phyloP scores from a whole-genome alignment of 148 eudicot genomes.

The Talinum fruticosum region DNA sequence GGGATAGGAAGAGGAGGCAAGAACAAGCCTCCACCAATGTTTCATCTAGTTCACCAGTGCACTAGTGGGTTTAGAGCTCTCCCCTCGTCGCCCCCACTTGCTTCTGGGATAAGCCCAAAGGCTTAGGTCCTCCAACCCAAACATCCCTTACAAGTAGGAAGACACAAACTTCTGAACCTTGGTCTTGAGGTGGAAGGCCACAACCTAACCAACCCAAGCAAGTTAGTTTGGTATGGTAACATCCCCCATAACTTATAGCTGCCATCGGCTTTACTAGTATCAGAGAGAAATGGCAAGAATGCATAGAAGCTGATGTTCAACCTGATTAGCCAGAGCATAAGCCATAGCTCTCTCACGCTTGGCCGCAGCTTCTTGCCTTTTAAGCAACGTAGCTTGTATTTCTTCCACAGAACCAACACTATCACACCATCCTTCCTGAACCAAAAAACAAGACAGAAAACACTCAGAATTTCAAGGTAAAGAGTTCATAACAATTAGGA shows the following conservation, averaged over 20 bases:
- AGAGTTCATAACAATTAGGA: background rate
- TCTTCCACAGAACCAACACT: conserved; percentile 91
- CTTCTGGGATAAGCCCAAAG: background rate
- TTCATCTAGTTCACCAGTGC: background rate
- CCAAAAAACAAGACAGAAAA: conserved; percentile 23
- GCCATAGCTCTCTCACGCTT: conserved; percentile 99
- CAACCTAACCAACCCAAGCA: background rate
- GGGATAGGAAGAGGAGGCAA: background rate
- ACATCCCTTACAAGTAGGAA: background rate
- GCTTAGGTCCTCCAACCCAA: background rate
- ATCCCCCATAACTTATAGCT: background rate
- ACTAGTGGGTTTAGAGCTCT: background rate
- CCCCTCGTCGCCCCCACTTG: too few species aligned
- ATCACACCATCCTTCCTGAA: conserved; percentile 98
- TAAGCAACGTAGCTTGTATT: conserved; percentile 85
- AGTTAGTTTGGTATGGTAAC: background rate
- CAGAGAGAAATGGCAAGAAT: background rate
- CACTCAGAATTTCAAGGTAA: background rate
- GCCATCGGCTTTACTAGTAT: background rate
- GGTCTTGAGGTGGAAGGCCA: background rate
- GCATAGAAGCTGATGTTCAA: conserved; percentile 16
- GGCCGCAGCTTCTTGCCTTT: conserved; percentile 99
- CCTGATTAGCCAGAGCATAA: conserved; percentile 98
- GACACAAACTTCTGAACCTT: background rate
- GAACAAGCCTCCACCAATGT: background rate